These are phyloP conservation scores for Citrus cavaleriei DNA, from an alignment of 345 rosid genomes.

Conservation along the genomic window DNA sequence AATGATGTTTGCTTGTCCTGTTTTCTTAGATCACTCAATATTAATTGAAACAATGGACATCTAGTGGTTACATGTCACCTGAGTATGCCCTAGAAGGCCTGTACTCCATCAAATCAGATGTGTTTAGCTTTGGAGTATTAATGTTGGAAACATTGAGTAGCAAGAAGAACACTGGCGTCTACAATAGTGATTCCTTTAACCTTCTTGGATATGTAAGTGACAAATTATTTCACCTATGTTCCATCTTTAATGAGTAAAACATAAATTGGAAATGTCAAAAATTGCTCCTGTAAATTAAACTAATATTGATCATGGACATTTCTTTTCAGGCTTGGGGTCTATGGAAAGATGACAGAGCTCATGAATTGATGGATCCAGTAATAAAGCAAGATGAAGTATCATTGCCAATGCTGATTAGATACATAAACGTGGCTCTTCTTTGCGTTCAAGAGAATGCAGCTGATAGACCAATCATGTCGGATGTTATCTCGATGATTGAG, in stretches of 20 bases:
- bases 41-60: not conserved
- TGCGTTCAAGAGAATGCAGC: not conserved
- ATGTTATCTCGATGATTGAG: too few relatives aligned
- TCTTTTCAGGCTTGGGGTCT: not conserved
- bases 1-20: not conserved
- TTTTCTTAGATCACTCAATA: too few relatives aligned
- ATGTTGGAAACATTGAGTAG: constrained; percentile 47
- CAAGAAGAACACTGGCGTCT: constrained; percentile 41
- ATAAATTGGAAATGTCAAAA: too few relatives aligned
- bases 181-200: constrained; percentile 22
- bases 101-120: constrained; percentile 9
- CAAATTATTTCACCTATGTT: not conserved
- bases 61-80: constrained; percentile 44
- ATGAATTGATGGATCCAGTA: not conserved
- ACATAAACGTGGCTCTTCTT: not conserved
- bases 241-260: too few relatives aligned
- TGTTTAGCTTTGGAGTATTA: constrained; percentile 6
- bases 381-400: not conserved
- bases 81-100: constrained; percentile 16
- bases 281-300: not conserved
- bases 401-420: not conserved
- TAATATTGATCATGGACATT: not conserved
- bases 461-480: not conserved
- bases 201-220: constrained; percentile 27
- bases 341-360: not conserved